phyloP scores from a whole-genome alignment of 2,329 filamentous ascomycete genomes.

The Exophiala alcalophila region DNA sequence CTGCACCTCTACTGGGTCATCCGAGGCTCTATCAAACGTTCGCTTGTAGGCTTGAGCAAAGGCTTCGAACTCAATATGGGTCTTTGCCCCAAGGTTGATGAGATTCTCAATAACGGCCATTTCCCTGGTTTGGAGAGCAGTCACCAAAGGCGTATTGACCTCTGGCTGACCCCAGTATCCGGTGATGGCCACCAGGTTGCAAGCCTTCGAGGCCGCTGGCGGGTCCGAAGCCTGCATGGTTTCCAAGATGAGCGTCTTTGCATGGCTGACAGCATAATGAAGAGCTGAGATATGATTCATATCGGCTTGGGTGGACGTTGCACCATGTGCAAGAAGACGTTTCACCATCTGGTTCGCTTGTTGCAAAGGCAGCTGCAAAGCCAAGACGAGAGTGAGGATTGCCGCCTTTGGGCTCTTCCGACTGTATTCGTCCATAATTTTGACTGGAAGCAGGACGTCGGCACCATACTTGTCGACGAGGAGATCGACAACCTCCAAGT shows the following conservation, averaged over 20 bases:
- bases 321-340: constrained; percentile 66
- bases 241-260: constrained; percentile 46
- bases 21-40: constrained; percentile 36
- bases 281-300: constrained; percentile 62
- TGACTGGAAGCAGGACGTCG: constrained; percentile 72
- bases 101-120: constrained; percentile 56
- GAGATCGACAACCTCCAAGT: constrained; percentile 64
- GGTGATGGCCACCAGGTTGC: constrained; percentile 61
- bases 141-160: constrained; percentile 54
- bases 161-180: constrained; percentile 36
- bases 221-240: constrained; percentile 56
- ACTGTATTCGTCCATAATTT: constrained; percentile 50
- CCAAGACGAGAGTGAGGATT: constrained; percentile 68
- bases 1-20: constrained; percentile 47
- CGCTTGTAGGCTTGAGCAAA: constrained; percentile 60
- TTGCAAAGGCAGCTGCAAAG: constrained; percentile 60
- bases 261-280: constrained; percentile 59
- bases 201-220: constrained; percentile 56
- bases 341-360: constrained; percentile 64
- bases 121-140: constrained; percentile 57
- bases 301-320: constrained; percentile 71
- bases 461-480: constrained; percentile 73
- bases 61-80: constrained; percentile 59
- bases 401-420: constrained; percentile 52
- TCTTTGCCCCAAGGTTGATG: constrained; percentile 60